Evolutionary conservation across 306 rosid genomes (phyloP).

Genomic region (Prunus campanulata): DNA sequence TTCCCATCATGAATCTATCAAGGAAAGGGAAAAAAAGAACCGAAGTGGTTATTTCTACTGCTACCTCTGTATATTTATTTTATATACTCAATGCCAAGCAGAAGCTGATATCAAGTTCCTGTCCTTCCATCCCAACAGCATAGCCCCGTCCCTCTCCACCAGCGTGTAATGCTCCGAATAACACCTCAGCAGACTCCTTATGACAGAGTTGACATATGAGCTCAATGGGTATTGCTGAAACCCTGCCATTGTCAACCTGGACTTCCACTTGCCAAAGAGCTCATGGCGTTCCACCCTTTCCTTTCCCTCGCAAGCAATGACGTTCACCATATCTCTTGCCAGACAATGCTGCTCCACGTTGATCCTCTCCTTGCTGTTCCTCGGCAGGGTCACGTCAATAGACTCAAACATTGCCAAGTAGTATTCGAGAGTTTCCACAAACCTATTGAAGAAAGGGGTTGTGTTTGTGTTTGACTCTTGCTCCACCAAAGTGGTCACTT

Average conservation of each 20-base stretch:
- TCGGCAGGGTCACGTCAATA: constrained; percentile 66
- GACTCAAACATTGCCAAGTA: constrained; percentile 93
- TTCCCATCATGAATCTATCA: neutral
- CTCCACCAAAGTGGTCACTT: constrained; percentile 79
- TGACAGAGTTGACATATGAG: constrained; percentile 79
- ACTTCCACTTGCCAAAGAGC: constrained; percentile 91
- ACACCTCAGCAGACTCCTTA: constrained; percentile 56
- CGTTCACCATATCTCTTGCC: constrained; percentile 80
- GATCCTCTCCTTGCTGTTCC: constrained; percentile 72
- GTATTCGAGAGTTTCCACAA: constrained; percentile 64
- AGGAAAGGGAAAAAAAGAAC: neutral
- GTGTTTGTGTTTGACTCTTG: constrained; percentile 98
- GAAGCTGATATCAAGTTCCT: constrained; percentile 89
- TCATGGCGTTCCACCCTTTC: constrained; percentile 91
- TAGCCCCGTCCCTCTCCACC: constrained; percentile 82
- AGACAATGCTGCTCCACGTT: constrained; percentile 88
- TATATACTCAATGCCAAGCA: constrained; percentile 65
- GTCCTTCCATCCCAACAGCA: constrained; percentile 88
- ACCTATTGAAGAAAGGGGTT: constrained; percentile 78
- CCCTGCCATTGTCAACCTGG: constrained; percentile 92
- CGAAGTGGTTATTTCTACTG: constrained; percentile 10
- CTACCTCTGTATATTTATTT: constrained; percentile 23
- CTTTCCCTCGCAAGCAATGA: constrained; percentile 87
- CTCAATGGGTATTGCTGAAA: constrained; percentile 73
- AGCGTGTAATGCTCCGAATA: constrained; percentile 80